phyloP scores from a whole-genome alignment of 768 basidiomycete genomes.

The Pulveroboletus sp. region DNA sequence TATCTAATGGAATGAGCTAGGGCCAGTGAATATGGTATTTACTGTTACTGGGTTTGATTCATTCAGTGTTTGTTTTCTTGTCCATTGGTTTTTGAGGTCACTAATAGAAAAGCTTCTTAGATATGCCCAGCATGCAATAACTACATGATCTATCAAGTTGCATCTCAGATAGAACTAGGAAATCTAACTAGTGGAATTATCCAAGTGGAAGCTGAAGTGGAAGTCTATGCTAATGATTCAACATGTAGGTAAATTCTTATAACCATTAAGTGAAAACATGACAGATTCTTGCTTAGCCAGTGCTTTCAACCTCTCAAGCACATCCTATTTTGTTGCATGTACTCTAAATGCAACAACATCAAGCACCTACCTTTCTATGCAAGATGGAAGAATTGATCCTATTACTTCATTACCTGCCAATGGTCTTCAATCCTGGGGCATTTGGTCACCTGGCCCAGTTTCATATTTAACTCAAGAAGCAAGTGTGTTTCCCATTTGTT shows the following conservation, averaged over 20 bases:
- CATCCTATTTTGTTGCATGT: slow-evolving; percentile 8
- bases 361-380: neutral
- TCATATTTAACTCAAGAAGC: neutral
- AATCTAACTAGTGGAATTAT: neutral
- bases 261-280: too few species aligned
- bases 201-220: neutral
- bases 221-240: too few species aligned
- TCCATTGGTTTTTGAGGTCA: too few species aligned
- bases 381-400: neutral
- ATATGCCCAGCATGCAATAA: neutral
- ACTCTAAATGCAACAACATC: neutral
- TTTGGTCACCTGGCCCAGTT: neutral
- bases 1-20: too few species aligned
- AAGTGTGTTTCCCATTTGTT: neutral
- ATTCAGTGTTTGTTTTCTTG: too few species aligned
- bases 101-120: too few species aligned
- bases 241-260: neutral
- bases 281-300: neutral
- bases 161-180: neutral
- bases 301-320: neutral
- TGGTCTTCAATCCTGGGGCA: neutral
- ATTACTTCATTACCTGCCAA: neutral
- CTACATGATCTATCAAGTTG: neutral
- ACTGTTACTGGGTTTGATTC: too few species aligned
- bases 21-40: too few species aligned